Evolutionary conservation across 495 filamentous ascomycete genomes (phyloP), one percentile per base, ranked within the genome.

Genomic region (Xylaria curta): DNA sequence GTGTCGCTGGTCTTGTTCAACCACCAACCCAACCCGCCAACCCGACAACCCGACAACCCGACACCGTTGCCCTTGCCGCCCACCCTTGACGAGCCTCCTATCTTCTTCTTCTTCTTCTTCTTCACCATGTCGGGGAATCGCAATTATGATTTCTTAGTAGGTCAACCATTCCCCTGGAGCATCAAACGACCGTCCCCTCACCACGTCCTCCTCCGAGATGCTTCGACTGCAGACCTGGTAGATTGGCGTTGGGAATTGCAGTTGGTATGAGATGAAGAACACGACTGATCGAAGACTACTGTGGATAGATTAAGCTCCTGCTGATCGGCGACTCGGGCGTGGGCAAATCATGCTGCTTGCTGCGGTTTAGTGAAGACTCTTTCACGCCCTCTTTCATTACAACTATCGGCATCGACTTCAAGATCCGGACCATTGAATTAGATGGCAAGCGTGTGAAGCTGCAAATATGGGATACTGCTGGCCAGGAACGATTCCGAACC

Each of bases 361-460:
- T 99, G 73, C 93, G 96, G 76, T 99, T 99, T 86, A 97, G 94
- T 81, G 96, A 99, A 85, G 96, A 99, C 85, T 97, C 94, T 13
- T 99, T 99, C 85, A 99, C 91, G 40, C 96, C 96, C 44, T 97
- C 94, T 72, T 99, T 98, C 86, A 99, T 99, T 85, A 98, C 96
- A 36, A 99, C 96, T 63, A 98, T 99, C 82, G 96, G 96, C 69
- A 99, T 99, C 85, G 96, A 99, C 82, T 99, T 99, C 86, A 99
- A 99, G 87, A 99, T 99, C 76, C 89, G 96, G 60, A 99, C 96
- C 69, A 99, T 99, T 83, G 96, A 99, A 83, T 84, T 99, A 71
- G 96, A 99, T 79, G 95, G 95, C 73, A 99, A 99, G 90, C 87
- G 95, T 63, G 95, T 99, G 70, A 99, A 99, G 86, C 85, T 99